Evolutionary conservation across 176 grass and related monocot genomes (phyloP).

Genomic region (Secale cereale): DNA sequence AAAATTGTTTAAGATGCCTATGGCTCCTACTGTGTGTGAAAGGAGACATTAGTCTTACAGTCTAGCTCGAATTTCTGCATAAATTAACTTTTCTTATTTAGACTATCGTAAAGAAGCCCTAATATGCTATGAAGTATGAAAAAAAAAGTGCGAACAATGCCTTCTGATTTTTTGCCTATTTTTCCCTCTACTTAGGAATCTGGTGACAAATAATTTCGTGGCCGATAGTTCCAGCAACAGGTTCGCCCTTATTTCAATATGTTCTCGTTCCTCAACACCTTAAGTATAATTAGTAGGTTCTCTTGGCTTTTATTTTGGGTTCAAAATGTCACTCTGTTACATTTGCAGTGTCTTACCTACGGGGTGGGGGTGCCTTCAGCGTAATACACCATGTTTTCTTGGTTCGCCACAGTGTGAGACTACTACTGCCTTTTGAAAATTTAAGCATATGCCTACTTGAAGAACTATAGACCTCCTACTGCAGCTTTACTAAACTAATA

Average conservation of each 20-base stretch:
- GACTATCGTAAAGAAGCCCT: background rate
- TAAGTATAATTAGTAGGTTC: background rate
- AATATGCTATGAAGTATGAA: constrained; percentile 9
- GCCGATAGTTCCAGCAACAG: constrained; percentile 50
- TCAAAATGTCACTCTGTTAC: background rate
- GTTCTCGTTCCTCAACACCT: background rate
- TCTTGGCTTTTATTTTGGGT: background rate
- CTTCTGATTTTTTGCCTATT: background rate
- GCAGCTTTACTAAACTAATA: background rate
- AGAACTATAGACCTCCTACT: background rate
- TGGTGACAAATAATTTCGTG: constrained; percentile 78
- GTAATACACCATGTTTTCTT: constrained; percentile 59
- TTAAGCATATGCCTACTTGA: background rate
- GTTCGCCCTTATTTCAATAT: constrained; percentile 20
- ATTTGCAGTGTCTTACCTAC: constrained; percentile 44
- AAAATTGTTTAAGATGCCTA: background rate
- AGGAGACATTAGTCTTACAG: background rate
- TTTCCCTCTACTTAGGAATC: constrained; percentile 36
- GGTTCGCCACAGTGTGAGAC: constrained; percentile 62
- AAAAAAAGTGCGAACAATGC: background rate
- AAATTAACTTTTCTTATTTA: background rate
- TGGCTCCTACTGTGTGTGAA: background rate
- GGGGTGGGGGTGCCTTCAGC: constrained; percentile 68
- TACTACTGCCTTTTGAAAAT: background rate
- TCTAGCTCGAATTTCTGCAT: background rate